Evolutionary conservation across 2,329 filamentous ascomycete species (phyloP), one percentile per base, ranked within the genome.

Genomic region (Ophiostoma novo-ulmi): DNA sequence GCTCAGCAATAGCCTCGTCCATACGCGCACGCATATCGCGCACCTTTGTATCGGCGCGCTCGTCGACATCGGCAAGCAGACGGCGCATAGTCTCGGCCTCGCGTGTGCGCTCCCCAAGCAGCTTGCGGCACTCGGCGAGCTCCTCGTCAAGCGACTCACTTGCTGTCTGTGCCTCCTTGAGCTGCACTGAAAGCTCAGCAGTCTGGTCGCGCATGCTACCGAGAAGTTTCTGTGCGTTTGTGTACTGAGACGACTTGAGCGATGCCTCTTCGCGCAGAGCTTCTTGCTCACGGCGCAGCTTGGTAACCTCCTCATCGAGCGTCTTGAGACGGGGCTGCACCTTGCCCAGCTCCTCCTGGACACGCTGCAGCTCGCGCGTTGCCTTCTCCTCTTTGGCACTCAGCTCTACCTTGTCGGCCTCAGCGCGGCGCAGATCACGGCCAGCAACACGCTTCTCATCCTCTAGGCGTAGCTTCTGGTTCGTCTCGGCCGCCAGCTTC

Each of bases 81-180:
- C 93, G 85, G 44, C 95, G 88, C 94, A 99, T 98, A 0, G 93
- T 97, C 81, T 98, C 94, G 36, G 89, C 92, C 80, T 99, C 95
- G 63, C 95, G 88, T 4, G 92, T 94, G 36, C 95, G 89, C 79
- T 99, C 95, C 69, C 87, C 88, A 1, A 99, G 85, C 72, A 97
- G 86, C 71, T 92, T 88, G 78, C 97, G 93, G 3, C 93, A 90
- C 79, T 99, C 95, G 0, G 88, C 88, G 0, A 98, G 84, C 79
- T 99, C 95, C 80, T 99, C 95, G 77, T 97, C 94, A 0, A 98
- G 82, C 71, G 89, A 91, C 76, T 97, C 94, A 55, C 89, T 91
- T 74, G 93, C 89, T 68, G 90, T 88, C 73, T 91, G 89, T 0
- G 91, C 88, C 80, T 99, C 95, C 79, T 95, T 97, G 80, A 97